Percentiles rank a stretch among this genome's conserved stretches.
Conservation (phyloP, 768 basidiomycete species). For the Podaxis pistillaris region DNA sequence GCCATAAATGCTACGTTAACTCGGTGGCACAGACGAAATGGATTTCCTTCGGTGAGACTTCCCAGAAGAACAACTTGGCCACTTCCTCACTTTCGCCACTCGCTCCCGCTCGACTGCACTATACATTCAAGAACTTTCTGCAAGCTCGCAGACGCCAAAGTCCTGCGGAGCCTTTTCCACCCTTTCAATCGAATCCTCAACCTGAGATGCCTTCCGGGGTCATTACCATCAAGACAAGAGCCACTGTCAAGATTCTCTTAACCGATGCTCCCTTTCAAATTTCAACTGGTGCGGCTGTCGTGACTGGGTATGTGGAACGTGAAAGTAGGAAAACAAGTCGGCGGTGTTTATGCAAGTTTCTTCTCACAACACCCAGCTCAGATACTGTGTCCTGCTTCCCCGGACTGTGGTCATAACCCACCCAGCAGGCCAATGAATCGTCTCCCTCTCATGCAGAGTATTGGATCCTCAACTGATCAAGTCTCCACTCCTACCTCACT, state of each 20-base stretch:
- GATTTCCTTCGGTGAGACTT: neutral
- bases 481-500: neutral
- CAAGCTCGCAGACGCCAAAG: neutral
- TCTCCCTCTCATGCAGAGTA: neutral
- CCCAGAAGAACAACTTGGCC: neutral
- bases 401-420: neutral
- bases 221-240: neutral
- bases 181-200: neutral
- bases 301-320: neutral
- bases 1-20: neutral
- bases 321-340: neutral
- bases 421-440: neutral
- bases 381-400: neutral
- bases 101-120: neutral
- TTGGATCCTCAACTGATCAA: neutral
- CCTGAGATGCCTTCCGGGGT: neutral
- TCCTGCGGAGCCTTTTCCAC: neutral
- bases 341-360: neutral
- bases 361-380: neutral
- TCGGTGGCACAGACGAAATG: neutral
- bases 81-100: neutral
- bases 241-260: neutral
- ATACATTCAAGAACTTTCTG: neutral
- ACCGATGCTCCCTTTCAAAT: neutral
- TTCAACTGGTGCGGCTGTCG: neutral